phyloP scores from a whole-genome alignment of 1,284 basidiomycete genomes.

The Ustilago nuda region DNA sequence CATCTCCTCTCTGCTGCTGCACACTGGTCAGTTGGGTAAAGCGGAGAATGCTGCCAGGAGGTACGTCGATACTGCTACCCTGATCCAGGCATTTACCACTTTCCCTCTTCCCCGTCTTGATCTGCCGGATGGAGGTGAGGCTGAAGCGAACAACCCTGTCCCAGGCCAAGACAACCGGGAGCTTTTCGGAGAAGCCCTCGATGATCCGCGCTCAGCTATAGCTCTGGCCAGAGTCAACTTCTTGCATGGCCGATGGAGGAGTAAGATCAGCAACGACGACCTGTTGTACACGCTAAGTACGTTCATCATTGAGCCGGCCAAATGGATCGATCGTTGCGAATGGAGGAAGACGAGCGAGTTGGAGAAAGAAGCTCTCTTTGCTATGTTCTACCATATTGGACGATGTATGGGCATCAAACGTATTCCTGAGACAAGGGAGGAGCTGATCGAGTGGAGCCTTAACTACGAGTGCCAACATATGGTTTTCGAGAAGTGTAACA shows the following conservation, averaged over 20 bases:
- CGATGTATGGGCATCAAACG: constrained; percentile 45
- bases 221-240: constrained; percentile 49
- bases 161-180: constrained; percentile 21
- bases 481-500: constrained; percentile 34
- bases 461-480: constrained; percentile 43
- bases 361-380: constrained; percentile 51
- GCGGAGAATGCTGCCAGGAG: constrained; percentile 37
- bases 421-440: constrained; percentile 38
- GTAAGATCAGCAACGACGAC: constrained; percentile 53
- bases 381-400: constrained; percentile 46
- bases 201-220: constrained; percentile 47
- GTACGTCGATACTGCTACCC: constrained; percentile 47
- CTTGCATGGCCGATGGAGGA: constrained; percentile 39
- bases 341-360: constrained; percentile 28
- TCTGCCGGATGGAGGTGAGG: constrained; percentile 70
- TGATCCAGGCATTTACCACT: constrained; percentile 65
- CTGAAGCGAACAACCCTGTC: neutral
- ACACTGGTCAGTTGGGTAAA: constrained; percentile 44
- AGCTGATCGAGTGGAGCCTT: constrained; percentile 32
- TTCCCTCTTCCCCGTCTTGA: constrained; percentile 79
- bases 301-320: constrained; percentile 43
- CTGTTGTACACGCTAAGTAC: constrained; percentile 49
- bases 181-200: constrained; percentile 25
- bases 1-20: constrained; percentile 44
- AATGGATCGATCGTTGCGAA: constrained; percentile 46